Base-by-base conservation (phyloP, 1,139 yeast species). In the Lodderomyces beijingensis region DNA sequence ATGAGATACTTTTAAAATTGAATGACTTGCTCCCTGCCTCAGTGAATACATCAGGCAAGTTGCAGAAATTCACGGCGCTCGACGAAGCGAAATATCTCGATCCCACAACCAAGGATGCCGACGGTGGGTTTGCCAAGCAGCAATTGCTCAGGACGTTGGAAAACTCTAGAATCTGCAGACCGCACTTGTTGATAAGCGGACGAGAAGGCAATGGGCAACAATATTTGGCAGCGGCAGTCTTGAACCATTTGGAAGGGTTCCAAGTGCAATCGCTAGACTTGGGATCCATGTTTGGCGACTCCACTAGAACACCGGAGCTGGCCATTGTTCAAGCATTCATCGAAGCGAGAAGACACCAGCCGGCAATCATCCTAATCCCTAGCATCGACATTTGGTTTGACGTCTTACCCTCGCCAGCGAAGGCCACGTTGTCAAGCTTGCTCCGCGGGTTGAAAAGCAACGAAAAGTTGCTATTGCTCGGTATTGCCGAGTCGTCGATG, bases 261-360 rank as follows among this genome's bases (percentile, higher is more conserved):
- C 94, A 88, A 50, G 80, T 88, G 7, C 97, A 91, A 51, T 74
- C 84, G 1, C 64, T 93, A 30, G 98, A 91, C 53, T 64, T 91
- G 40, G 87, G 89, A 1, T 71, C 81, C 14, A 56, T 91, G 38
- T 77, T 81, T 45, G 79, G 91, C 10, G 97, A 89, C 49, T 70
- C 94, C 4, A 74, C 93, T 0, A 65, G 88, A 41, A 78, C 95
- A 0, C 80, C 94, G 1, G 98, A 91, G 50, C 85, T 88, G 51
- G 73, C 85, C 1, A 71, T 89, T 25, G 85, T 91, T 17, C 96
- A 88, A 51, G 71, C 86, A 16, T 81, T 93, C 50, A 70, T 84
- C 19, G 99, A 91, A 57, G 95, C 95, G 3, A 75, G 86, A 46
- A 75, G 95, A 49, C 94, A 89, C 44, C 86, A 84, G 38, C 98